Base-by-base conservation (phyloP, 257 asterid species). In the Ilex aquifolium region DNA sequence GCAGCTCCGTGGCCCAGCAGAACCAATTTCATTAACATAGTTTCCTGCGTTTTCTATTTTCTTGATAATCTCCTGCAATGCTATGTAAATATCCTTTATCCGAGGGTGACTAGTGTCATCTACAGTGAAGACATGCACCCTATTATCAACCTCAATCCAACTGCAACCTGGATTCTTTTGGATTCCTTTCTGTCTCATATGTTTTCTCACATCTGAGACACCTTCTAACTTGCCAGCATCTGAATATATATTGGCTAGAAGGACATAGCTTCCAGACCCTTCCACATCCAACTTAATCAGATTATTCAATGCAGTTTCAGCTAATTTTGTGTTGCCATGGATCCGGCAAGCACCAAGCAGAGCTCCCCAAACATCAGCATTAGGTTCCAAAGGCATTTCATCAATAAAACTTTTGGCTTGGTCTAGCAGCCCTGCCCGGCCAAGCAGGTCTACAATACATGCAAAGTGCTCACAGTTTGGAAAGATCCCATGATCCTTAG, bases 311-410 rank as follows among this genome's bases (percentile, higher is more conserved):
- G 67, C 73, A 40, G 62, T 44, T 56, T 72, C 73, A 6, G 69
- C 77, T 40, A 58, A 57, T 52, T 72, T 65, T 5, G 69, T 46
- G 36, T 72, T 62, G 46, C 64, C 57, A 60, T 72, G 69, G 42
- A 72, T 57, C 32, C 56, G 60, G 21, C 65, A 57, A 10, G 68
- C 77, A 51, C 66, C 69, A 42, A 66, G 56, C 39, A 70, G 21
- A 14, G 77, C 73, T 32, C 73, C 72, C 77, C 77, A 72, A 52
- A 72, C 73, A 30, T 65, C 65, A 44, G 66, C 73, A 72, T 63
- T 69, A 49, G 77, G 69, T 58, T 67, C 59, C 65, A 72, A 39
- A 11, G 63, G 67, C 73, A 72, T 72, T 31, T 60, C 56, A 39
- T 51, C 15, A 11, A 72, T 65, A 42, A 72, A 56, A 44, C 67